These are phyloP conservation scores for Paecilomyces variotii DNA, from an alignment of 2,329 filamentous ascomycete genomes.

Conservation along the genomic window DNA sequence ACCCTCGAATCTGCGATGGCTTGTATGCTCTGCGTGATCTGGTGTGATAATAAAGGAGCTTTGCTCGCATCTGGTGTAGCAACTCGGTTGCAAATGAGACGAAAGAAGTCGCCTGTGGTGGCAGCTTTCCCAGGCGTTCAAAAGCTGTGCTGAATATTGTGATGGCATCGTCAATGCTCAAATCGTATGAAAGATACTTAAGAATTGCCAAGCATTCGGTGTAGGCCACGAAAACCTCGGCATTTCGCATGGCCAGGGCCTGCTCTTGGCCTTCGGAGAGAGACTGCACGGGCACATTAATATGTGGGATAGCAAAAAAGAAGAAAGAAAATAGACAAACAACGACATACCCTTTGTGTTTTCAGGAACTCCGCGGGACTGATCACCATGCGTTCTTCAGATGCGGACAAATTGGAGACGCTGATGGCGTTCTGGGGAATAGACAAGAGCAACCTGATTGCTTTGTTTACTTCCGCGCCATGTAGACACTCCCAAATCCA, in stretches of 20 bases:
- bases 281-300: conserved; percentile 36
- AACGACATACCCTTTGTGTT: conserved; percentile 28
- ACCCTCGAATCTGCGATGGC: conserved; percentile 55
- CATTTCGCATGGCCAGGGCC: conserved; percentile 44
- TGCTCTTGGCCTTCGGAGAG: conserved; percentile 50
- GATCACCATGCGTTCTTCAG: conserved; percentile 10
- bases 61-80: conserved; percentile 60
- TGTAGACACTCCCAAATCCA: conserved; percentile 63
- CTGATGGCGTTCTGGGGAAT: conserved; percentile 30
- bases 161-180: conserved; percentile 29
- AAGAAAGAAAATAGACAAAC: conserved; percentile 20
- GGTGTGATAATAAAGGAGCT: conserved; percentile 59
- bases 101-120: conserved; percentile 27
- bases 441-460: conserved; percentile 32
- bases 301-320: not conserved
- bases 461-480: conserved; percentile 24
- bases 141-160: conserved; percentile 36
- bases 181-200: conserved; percentile 51
- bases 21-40: conserved; percentile 57
- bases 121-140: conserved; percentile 33
- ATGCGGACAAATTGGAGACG: conserved; percentile 18
- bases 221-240: conserved; percentile 45
- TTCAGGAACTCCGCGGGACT: conserved; percentile 30
- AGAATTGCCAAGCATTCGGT: conserved; percentile 59
- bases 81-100: conserved; percentile 44